Evolutionary conservation across 225 moss, liverwort and hornwort genomes (phyloP).

Genomic region (Bryum argenteum): DNA sequence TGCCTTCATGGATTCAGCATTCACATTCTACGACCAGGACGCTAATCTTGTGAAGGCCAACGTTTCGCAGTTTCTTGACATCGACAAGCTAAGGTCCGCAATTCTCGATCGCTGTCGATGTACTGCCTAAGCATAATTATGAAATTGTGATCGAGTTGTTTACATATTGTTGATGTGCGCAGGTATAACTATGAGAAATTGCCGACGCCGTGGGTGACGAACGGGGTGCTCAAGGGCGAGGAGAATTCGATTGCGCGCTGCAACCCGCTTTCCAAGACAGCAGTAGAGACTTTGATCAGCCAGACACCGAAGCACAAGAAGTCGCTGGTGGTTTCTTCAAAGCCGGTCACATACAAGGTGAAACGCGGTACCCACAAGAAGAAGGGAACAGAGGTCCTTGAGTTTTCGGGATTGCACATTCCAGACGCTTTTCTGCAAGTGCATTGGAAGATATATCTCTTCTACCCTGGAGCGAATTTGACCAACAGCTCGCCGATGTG

Average conservation of each 20-base stretch:
- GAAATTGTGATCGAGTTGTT: neutral
- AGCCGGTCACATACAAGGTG: constrained; percentile 28
- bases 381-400: constrained; percentile 22
- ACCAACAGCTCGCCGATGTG: neutral
- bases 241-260: constrained; percentile 24
- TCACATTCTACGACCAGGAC: constrained; percentile 61
- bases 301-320: neutral
- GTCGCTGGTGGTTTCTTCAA: neutral
- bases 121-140: constrained; percentile 20
- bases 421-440: neutral
- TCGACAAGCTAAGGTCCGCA: constrained; percentile 20
- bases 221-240: constrained; percentile 13
- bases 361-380: neutral
- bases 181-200: constrained; percentile 22
- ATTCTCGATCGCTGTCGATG: neutral
- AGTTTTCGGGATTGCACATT: constrained; percentile 28
- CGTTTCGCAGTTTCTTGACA: constrained; percentile 40
- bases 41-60: constrained; percentile 47
- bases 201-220: constrained; percentile 25
- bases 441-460: constrained; percentile 35
- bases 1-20: constrained; percentile 45
- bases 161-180: neutral
- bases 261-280: neutral
- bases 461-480: constrained; percentile 25
- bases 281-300: neutral